Evolutionary conservation across 306 rosid genomes (phyloP), one percentile per base, ranked within the genome.

Genomic region (Hylodesmum podocarpum): DNA sequence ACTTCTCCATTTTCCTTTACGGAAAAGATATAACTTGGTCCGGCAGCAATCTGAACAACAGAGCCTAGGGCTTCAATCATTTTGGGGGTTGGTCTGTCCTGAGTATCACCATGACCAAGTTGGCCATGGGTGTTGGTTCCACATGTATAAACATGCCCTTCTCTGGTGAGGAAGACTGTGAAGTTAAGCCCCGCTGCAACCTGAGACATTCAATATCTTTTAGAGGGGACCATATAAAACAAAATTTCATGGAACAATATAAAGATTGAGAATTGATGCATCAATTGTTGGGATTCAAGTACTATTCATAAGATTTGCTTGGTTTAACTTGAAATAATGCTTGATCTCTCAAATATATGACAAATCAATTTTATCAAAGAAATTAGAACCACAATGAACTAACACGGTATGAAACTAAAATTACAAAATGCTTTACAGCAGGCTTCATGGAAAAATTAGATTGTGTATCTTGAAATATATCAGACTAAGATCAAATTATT

Each of bases 181-280:
- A 89, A 90, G 85, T 94, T 91, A 51, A 87, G 95, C 75, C 98
- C 98, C 40, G 93, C 84, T 66, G 94, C 87, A 84, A 94, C 97
- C 98, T 94, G 84, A 80, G 58, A 78, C 61, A 76, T 80, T 39
- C 37, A 62, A 70, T 27, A 22, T 34, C 69, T 7, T 39, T 71
- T 33, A 33, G 12, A 79, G 8, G 64, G 13, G 18, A 21, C 7
- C 66, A 63, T 46, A 10, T 61, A 8, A 39, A 49, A 67, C 25
- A 66, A 75, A n/a, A 41, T 24, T 46, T 55, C 50, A 51, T 6
- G 70, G 61, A 54, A 47, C 12, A 5, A 10, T 2, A 16, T n/a
- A 66, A 36, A 40, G 15, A 28, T 0, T 33, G 3, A 47, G 70
- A 31, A 69, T 19, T 34, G 62, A 54, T n/a, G n/a, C n/a, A n/a